Evolutionary conservation across 495 filamentous ascomycete genomes (phyloP).

Genomic region (Podospora comata): DNA sequence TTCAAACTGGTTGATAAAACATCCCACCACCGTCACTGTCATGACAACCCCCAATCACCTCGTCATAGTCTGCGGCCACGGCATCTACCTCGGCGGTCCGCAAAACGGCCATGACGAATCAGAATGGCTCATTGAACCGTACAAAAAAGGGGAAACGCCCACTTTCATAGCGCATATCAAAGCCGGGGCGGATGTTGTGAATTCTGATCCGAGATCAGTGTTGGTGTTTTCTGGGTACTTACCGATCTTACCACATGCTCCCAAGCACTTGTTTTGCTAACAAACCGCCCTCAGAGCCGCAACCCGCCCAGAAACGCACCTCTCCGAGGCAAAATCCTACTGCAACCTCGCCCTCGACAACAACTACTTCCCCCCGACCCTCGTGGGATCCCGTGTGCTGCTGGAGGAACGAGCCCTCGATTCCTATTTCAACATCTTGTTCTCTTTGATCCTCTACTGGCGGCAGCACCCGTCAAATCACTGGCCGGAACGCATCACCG

Average conservation of each 20-base stretch:
- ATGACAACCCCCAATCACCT: constrained; percentile 46
- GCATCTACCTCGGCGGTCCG: constrained; percentile 68
- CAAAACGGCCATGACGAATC: constrained; percentile 53
- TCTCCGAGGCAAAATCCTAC: constrained; percentile 69
- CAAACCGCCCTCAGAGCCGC: constrained; percentile 42
- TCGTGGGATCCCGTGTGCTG: constrained; percentile 35
- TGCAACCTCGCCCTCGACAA: constrained; percentile 41
- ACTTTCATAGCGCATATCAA: constrained; percentile 71
- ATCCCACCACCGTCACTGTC: background rate
- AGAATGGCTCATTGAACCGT: constrained; percentile 72
- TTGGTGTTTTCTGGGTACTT: constrained; percentile 69
- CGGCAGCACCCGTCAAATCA: constrained; percentile 28
- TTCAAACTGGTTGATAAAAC: background rate
- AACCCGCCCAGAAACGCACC: constrained; percentile 53
- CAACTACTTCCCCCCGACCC: background rate
- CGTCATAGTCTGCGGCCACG: constrained; percentile 78
- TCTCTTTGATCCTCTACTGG: constrained; percentile 63
- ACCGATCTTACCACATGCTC: background rate
- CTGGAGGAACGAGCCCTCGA: constrained; percentile 70
- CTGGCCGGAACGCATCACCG: constrained; percentile 57
- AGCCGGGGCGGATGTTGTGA: constrained; percentile 53
- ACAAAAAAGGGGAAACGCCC: constrained; percentile 67
- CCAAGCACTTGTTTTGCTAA: constrained; percentile 7
- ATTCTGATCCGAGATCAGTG: constrained; percentile 39
- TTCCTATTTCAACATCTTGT: constrained; percentile 74